Percentiles rank a stretch among this genome's conserved stretches.
Conservation (phyloP, 2,329 filamentous ascomycete genomes). For the Aspergillus luchuensis region DNA sequence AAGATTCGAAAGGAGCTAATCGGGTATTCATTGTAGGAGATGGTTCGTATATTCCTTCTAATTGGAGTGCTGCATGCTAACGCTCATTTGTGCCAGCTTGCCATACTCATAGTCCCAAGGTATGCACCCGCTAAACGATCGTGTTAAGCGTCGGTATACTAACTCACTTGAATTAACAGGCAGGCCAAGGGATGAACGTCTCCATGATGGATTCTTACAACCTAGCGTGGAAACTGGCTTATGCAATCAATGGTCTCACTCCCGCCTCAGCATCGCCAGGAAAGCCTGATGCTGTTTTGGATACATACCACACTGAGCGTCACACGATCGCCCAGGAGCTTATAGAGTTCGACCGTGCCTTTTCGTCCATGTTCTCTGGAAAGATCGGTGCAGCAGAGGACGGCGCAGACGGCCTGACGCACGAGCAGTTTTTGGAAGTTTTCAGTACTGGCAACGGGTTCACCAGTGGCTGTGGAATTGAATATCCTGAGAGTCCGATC, state of each 20-base stretch:
- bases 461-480: conserved; percentile 43
- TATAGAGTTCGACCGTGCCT: conserved; percentile 43
- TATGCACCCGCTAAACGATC: conserved; percentile 11
- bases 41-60: conserved; percentile 31
- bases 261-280: conserved; percentile 18
- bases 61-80: not conserved
- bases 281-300: conserved; percentile 31
- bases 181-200: conserved; percentile 79
- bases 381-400: conserved; percentile 35
- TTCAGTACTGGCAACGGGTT: conserved; percentile 43
- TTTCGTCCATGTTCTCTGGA: conserved; percentile 45
- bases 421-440: conserved; percentile 39
- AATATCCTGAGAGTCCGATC: conserved; percentile 36
- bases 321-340: conserved; percentile 41
- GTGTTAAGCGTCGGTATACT: conserved; percentile 22
- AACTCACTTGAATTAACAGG: conserved; percentile 36
- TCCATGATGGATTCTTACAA: conserved; percentile 64
- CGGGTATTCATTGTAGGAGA: conserved; percentile 75
- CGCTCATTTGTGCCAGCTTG: conserved; percentile 54
- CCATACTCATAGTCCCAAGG: conserved; percentile 75
- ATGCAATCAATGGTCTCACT: conserved; percentile 40
- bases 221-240: conserved; percentile 44
- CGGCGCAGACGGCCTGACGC: conserved; percentile 29
- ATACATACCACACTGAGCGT: conserved; percentile 43
- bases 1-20: conserved; percentile 68